These are phyloP conservation scores for Aleurites moluccanus DNA, from an alignment of 441 rosid species.

Conservation along the genomic window DNA sequence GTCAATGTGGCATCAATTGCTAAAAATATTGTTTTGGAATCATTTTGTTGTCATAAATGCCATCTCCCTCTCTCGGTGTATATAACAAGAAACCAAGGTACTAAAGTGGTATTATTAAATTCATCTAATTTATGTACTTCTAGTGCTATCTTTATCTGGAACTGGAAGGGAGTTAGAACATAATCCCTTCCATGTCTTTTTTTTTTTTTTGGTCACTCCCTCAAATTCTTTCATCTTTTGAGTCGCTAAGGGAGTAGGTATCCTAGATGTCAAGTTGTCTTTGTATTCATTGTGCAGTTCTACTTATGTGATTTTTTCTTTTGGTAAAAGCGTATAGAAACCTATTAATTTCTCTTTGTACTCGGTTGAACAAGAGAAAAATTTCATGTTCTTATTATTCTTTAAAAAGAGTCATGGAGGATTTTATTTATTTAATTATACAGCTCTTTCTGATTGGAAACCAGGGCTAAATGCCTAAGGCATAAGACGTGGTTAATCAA, in stretches of 20 bases:
- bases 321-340: constrained; percentile 15
- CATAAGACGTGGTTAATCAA: too few species aligned
- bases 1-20: constrained; percentile 82
- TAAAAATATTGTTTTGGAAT: constrained; percentile 24
- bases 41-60: constrained; percentile 6
- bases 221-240: constrained; percentile 2
- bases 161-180: constrained; percentile 12
- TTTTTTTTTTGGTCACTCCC: neutral
- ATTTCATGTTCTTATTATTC: neutral
- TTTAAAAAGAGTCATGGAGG: neutral
- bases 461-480: too few species aligned
- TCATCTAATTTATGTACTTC: neutral
- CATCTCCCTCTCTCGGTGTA: constrained; percentile 28
- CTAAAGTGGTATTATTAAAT: neutral
- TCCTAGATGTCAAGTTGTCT: neutral
- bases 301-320: neutral
- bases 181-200: constrained; percentile 2
- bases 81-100: constrained; percentile 32
- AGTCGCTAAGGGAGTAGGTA: neutral
- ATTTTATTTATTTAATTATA: neutral
- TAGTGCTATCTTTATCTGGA: neutral
- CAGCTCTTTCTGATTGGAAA: too few species aligned
- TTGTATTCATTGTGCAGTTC: constrained; percentile 27
- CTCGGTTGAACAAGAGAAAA: neutral
- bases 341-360: neutral